Evolutionary conservation across 495 filamentous ascomycete genomes (phyloP).

Genomic region (Copromyces sp.): DNA sequence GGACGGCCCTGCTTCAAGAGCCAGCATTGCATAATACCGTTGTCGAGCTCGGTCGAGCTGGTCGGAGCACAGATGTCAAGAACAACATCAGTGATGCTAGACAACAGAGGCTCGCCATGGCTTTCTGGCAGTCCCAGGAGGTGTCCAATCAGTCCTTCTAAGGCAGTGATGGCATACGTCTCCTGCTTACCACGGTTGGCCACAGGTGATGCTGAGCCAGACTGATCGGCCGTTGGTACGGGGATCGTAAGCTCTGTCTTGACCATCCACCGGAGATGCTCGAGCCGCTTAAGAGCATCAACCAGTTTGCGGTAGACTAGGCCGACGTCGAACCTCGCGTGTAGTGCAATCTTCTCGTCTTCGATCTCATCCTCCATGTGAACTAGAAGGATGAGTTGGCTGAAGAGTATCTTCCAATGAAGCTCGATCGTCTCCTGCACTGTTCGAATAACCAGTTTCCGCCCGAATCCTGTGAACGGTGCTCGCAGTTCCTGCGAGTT

Average conservation of each 20-base stretch:
- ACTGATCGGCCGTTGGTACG: conserved; percentile 25
- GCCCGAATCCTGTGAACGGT: conserved; percentile 59
- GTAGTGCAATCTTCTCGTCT: conserved; percentile 46
- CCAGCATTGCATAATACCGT: conserved; percentile 54
- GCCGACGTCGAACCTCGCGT: conserved; percentile 53
- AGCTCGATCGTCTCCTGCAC: conserved; percentile 67
- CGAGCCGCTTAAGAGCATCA: conserved; percentile 56
- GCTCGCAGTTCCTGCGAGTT: conserved; percentile 26
- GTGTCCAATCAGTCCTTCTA: conserved; percentile 41
- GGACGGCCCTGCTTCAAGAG: conserved; percentile 58
- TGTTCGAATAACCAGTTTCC: conserved; percentile 58
- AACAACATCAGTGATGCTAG: conserved; percentile 42
- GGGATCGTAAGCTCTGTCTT: conserved; percentile 41
- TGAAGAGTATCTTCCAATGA: conserved; percentile 59
- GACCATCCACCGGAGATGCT: conserved; percentile 74
- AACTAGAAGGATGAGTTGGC: conserved; percentile 71
- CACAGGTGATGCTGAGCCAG: conserved; percentile 16
- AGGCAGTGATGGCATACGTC: conserved; percentile 34
- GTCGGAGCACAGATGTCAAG: conserved; percentile 42
- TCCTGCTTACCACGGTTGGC: conserved; percentile 25
- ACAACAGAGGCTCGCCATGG: conserved; percentile 27
- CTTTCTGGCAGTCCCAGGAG: conserved; percentile 35
- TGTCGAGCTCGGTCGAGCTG: conserved; percentile 40
- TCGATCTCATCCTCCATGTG: conserved; percentile 71
- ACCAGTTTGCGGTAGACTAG: conserved; percentile 59